These are phyloP conservation scores for Saururus chinensis DNA, from an alignment of 164 flowering plant genomes.

Conservation along the genomic window DNA sequence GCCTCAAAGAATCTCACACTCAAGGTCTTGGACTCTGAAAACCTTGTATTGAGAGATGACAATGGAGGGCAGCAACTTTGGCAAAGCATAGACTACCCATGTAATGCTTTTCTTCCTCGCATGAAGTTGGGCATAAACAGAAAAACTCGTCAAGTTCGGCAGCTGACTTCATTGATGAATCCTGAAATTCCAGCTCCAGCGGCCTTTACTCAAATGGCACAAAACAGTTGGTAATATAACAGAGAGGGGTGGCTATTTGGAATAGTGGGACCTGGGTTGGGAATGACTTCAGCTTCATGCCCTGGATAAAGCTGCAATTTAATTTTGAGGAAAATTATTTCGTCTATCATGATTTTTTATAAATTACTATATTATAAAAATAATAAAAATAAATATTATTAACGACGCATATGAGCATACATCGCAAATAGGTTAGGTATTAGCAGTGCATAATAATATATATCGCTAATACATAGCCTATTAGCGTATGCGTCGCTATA, in stretches of 20 bases:
- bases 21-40: too few relatives aligned
- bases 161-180: conserved; percentile 9
- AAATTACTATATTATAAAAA: too few relatives aligned
- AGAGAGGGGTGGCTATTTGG: neutral
- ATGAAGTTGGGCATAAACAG: conserved; percentile 4
- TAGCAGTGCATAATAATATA: too few relatives aligned
- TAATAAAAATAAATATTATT: too few relatives aligned
- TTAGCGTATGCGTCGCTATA: too few relatives aligned
- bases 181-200: conserved; percentile 4
- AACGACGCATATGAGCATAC: too few relatives aligned
- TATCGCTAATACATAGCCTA: too few relatives aligned
- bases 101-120: conserved; percentile 5
- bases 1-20: too few relatives aligned
- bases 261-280: neutral
- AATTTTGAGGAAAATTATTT: neutral
- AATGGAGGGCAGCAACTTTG: neutral
- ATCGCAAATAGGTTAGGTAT: too few relatives aligned
- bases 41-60: conserved; percentile 14
- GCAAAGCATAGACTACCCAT: conserved; percentile 12
- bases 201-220: neutral
- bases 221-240: neutral
- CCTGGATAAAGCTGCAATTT: neutral
- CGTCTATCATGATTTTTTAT: neutral
- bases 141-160: neutral
- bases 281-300: neutral